Evolutionary conservation across 1,284 basidiomycete genomes (phyloP).

Genomic region (Ganoderma meredithae): DNA sequence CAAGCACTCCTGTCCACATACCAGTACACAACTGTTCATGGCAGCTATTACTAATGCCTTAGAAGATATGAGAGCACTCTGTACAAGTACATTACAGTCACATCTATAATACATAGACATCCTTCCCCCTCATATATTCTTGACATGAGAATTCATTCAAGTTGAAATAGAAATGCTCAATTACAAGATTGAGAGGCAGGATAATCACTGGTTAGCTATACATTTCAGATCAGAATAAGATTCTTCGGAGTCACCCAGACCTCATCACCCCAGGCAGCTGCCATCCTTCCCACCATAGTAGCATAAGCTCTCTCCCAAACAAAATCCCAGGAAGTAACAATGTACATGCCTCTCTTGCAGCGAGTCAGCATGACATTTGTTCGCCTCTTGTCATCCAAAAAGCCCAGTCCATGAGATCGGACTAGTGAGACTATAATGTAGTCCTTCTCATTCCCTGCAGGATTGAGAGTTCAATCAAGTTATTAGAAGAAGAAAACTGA

Average conservation of each 20-base stretch:
- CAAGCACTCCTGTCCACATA: constrained; percentile 76
- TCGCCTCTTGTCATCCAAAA: constrained; percentile 55
- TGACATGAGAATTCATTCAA: background rate
- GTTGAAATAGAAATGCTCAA: background rate
- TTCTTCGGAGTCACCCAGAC: background rate
- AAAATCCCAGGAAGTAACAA: constrained; percentile 65
- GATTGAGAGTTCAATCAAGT: constrained; percentile 16
- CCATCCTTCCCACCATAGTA: constrained; percentile 58
- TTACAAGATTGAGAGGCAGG: background rate
- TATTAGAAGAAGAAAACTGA: constrained; percentile 17
- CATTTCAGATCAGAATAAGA: constrained; percentile 17
- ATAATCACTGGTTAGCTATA: background rate
- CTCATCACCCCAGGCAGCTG: constrained; percentile 42
- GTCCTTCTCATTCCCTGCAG: constrained; percentile 52
- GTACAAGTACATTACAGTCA: constrained; percentile 34
- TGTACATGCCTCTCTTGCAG: constrained; percentile 73
- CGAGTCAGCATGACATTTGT: constrained; percentile 76
- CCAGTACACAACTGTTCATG: constrained; percentile 80
- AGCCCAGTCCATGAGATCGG: constrained; percentile 54
- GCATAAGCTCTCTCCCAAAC: constrained; percentile 52
- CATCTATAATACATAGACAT: constrained; percentile 28
- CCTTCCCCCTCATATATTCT: background rate
- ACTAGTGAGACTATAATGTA: constrained; percentile 71
- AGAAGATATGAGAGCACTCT: constrained; percentile 73
- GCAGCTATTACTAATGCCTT: constrained; percentile 73